Evolutionary conservation across 805 yeast species (phyloP), one percentile per base, ranked within the genome.

Genomic region (Metschnikowia drakensbergensis): DNA sequence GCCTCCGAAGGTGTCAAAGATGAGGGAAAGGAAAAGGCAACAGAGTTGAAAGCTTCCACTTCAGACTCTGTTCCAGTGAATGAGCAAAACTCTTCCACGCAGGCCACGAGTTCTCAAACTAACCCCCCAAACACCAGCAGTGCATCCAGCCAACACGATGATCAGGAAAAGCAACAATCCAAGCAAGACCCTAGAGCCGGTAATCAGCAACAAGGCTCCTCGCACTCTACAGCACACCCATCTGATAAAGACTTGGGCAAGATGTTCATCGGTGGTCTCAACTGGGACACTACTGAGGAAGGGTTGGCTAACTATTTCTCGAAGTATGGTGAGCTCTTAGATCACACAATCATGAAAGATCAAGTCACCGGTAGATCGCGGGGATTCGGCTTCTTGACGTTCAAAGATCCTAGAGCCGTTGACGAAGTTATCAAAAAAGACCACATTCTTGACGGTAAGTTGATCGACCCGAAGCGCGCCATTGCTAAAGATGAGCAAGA

Each of bases 401-500:
- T 92, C 73, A 82, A 80, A 44, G 85, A 83, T 53, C 79, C 96
- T n/a, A 68, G 74, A 28, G 81, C 94, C 37, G 98, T 92, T 33
- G 92, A 88, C 62, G 86, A 81, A 55, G 98, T 92, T 47, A 78
- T 92, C 58, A 82, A 82, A 55, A 82, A 86, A 52, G 94, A 87
- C 62, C 99, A 92, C 65, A 81, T 88, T 47, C 73, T 92, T 45
- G 99, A 92, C 63, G 98, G 98, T 54, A 92, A 92, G 68, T 86
- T 92, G 51, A 94, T 92, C 64, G 99, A 92, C 65, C 98, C 99
- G 35, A 92, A 92, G 67, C 81, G 98, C 61, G 97, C 99, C 26
- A 92, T 92, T 60, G 97, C 98, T 32, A 86, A 88, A 66, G 97
- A 92, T 64, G 97, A 92, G 67, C 99, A 92, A 68, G 97, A 91